Base-by-base conservation (phyloP, 352 stramenopile genomes). In the Globisporangium uncinulatum region DNA sequence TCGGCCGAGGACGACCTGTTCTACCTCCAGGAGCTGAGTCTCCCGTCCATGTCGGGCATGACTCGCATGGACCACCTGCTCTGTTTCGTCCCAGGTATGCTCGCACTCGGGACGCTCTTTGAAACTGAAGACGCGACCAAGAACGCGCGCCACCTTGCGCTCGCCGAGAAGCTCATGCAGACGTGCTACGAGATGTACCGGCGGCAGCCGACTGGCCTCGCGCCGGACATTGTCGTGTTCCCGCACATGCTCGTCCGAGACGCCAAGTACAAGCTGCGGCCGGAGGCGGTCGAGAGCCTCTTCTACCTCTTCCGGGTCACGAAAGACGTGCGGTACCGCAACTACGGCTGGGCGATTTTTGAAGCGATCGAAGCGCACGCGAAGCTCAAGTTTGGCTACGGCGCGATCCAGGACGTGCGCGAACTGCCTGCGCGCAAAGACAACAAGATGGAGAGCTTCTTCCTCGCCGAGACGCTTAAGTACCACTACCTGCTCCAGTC, bases 381-480 rank as follows among this genome's bases (percentile, higher is more conserved):
- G 61, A 94, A 93, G 68, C 89, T 87, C 20, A 71, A 84, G 21
- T 80, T 81, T 63, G 96, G 85, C 6, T 99, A 98, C 63, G 95
- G 88, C 11, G 74, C 74, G 49, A 52, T 88, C 41, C 9, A 67
- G 21, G 62, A 92, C 55, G 75, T 87, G 21, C 72, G 66, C 2
- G 32, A 85, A 46, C 43, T 87, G 34, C 67, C 68, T 5, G 52
- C 71, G 20, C 51, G 60, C 34, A 79, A 89, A n/a, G 82, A 98
- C 19, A 87, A 99, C 83, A 87, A 94, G 56, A 98, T 98, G 96
- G 96, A 99, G 72, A 98, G 86, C 51, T 99, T 99, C 73, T 99
- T 99, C 69, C 63, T 98, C 36, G 96, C 96, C 13, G 97, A 99
- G 79, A 99, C 97, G 31, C 75, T 99, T 45, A 99, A 99, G 80